Base-by-base conservation (phyloP, 139 green algal species). In the Chlorella sp. region DNA sequence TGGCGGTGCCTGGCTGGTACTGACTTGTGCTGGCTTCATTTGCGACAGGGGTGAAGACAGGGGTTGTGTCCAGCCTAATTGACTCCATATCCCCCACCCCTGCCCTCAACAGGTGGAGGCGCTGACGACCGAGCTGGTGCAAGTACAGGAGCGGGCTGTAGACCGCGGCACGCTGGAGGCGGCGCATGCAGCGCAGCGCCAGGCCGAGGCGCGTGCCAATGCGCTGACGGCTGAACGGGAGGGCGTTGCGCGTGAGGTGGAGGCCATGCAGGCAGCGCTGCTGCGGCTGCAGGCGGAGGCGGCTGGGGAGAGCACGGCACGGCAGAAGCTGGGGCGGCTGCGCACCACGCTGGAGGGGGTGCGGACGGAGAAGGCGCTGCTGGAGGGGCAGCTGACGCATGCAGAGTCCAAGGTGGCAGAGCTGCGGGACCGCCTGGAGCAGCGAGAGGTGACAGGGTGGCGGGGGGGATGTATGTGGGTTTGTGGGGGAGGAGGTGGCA, bases 331-430 rank as follows among this genome's bases (percentile, higher is more conserved):
- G 57, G 66, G 28, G 12, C 32, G 42, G 81, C 69, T 93, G 36
- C 79, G 69, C 32, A 26, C 78, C 40, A 68, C 36, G 5, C 48
- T 93, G 0, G 90, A 93, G 34, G 30, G 32, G 14, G 77, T 76
- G 53, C 22, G 78, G 61, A 36, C 21, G 5, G 83, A 92, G 66
- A 88, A 92, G 84, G 84, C 89, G 40, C 89, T 71, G 85, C 60
- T 89, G 60, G 81, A 88, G 89, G 83, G 75, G 34, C 89, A 86
- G 73, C 88, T 86, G 75, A 89, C 71, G 36, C 79, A 91, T 73
- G 83, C 84, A 19, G 88, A 88, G 85, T n/a, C 80, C 71, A 92
- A 92, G 48, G 68, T 89, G 57, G 86, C 81, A 18, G 90, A 93
- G 85, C 87, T 93, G 48, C 86, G 84, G 4, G 90, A 93, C 48